These are phyloP conservation scores for Chenopodium berlandieri DNA, from an alignment of 148 eudicot genomes.

Conservation along the genomic window DNA sequence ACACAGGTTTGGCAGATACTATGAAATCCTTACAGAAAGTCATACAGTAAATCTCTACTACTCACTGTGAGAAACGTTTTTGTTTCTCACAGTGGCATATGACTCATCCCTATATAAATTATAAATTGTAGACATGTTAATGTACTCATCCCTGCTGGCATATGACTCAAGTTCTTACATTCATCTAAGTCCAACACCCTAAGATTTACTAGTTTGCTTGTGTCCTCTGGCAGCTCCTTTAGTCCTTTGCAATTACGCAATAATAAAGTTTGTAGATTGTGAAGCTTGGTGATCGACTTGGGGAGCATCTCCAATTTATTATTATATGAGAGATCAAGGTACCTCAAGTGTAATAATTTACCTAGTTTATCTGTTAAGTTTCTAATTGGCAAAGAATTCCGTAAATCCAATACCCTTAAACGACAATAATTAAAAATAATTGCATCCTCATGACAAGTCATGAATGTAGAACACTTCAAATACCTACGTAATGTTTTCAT, in stretches of 20 bases:
- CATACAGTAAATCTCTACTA: too few relatives aligned
- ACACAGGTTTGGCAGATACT: too few relatives aligned
- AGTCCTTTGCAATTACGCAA: neutral
- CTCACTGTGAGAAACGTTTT: too few relatives aligned
- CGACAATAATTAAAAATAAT: too few relatives aligned
- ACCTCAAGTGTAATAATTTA: neutral
- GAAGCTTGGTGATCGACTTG: neutral
- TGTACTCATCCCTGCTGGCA: slow-evolving; percentile 17
- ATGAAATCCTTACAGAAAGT: too few relatives aligned
- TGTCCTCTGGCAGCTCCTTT: slow-evolving; percentile 17
- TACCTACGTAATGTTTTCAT: too few relatives aligned
- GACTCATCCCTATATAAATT: too few relatives aligned
- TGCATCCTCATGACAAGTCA: too few relatives aligned
- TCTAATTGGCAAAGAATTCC: too few relatives aligned
- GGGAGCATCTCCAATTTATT: neutral
- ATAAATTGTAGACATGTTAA: slow-evolving; percentile 11
- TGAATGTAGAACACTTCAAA: too few relatives aligned
- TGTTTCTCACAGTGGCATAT: too few relatives aligned
- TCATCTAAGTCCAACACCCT: neutral
- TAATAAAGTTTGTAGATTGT: neutral
- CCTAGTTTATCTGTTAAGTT: neutral
- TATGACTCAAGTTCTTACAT: neutral
- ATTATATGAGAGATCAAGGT: neutral
- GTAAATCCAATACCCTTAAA: neutral
- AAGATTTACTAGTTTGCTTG: slow-evolving; percentile 21